These are phyloP conservation scores for Globisporangium echinulatum DNA, from an alignment of 352 stramenopile genomes.

Conservation along the genomic window DNA sequence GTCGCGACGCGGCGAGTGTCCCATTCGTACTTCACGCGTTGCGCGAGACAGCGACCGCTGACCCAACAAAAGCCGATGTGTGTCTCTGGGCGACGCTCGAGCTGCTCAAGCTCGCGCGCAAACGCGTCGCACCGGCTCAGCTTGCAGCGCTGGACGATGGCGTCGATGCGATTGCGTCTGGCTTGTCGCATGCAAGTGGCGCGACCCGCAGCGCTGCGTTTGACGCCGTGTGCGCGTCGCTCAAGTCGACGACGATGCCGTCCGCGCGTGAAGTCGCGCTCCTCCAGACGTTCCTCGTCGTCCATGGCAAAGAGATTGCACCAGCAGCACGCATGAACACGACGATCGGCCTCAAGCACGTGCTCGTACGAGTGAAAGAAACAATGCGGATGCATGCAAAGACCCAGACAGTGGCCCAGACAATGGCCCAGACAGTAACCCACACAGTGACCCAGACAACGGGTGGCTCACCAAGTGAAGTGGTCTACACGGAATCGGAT, in stretches of 20 bases:
- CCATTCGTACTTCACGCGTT: conserved; percentile 39
- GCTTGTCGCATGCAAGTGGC: conserved; percentile 41
- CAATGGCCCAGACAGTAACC: neutral
- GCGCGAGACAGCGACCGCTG: conserved; percentile 12
- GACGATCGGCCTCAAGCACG: conserved; percentile 67
- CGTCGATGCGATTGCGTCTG: conserved; percentile 27
- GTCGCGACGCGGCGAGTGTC: conserved; percentile 58
- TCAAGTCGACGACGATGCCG: conserved; percentile 78
- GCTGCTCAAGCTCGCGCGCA: conserved; percentile 74
- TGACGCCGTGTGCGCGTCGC: conserved; percentile 67
- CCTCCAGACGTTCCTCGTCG: conserved; percentile 58
- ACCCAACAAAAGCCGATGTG: conserved; percentile 24
- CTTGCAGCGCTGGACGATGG: conserved; percentile 30
- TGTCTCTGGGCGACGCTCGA: conserved; percentile 69
- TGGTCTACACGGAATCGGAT: conserved; percentile 14
- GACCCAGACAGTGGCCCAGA: neutral
- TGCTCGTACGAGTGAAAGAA: conserved; percentile 73
- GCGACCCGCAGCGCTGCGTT: conserved; percentile 69
- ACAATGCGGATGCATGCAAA: conserved; percentile 39
- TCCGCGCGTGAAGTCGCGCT: conserved; percentile 43
- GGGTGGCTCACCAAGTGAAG: neutral
- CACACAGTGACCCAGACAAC: no score
- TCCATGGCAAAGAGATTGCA: conserved; percentile 72
- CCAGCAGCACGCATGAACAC: conserved; percentile 61
- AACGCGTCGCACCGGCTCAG: conserved; percentile 50